Percentiles rank a stretch among this genome's conserved stretches.
These are phyloP conservation scores for Globisporangium paroecandrum DNA, from an alignment of 352 stramenopile species.

Conservation along the genomic window DNA sequence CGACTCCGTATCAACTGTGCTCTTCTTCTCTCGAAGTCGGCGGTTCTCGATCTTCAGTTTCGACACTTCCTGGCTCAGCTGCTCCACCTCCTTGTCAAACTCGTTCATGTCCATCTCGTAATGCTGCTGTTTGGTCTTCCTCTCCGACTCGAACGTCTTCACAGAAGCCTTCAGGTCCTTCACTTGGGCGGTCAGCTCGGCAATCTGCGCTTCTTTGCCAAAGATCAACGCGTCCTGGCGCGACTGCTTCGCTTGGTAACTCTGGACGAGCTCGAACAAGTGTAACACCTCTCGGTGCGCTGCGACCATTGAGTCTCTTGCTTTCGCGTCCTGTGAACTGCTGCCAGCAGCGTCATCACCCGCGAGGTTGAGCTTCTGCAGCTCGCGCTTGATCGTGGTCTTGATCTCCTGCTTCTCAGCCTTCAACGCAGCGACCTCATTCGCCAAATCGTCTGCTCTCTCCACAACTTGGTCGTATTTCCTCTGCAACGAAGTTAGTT, in stretches of 20 bases:
- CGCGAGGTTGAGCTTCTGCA: conserved; percentile 40
- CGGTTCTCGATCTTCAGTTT: conserved; percentile 56
- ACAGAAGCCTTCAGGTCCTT: conserved; percentile 14
- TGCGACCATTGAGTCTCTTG: conserved; percentile 12
- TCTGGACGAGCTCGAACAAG: conserved; percentile 34
- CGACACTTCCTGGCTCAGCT: conserved; percentile 36
- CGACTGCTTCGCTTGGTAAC: conserved; percentile 41
- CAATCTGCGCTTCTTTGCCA: conserved; percentile 44
- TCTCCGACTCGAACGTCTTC: conserved; percentile 14
- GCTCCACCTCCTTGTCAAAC: conserved; percentile 29
- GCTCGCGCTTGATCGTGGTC: conserved; percentile 35
- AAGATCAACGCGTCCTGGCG: conserved; percentile 39
- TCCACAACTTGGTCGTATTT: conserved; percentile 28
- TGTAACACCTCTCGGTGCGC: conserved; percentile 30
- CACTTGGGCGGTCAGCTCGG: conserved; percentile 33
- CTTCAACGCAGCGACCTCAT: conserved; percentile 36
- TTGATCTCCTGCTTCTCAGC: conserved; percentile 35
- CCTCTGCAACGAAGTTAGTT: conserved; percentile 26
- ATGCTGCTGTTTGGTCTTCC: conserved; percentile 15
- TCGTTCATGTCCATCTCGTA: conserved; percentile 12
- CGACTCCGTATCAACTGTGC: conserved; percentile 1
- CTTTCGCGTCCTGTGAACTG: conserved; percentile 8
- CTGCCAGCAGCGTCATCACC: conserved; percentile 11
- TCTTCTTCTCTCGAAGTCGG: conserved; percentile 26
- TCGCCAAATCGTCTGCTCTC: conserved; percentile 29